Conservation (phyloP, 441 rosid species). For the Pelargonium citronellum region DNA sequence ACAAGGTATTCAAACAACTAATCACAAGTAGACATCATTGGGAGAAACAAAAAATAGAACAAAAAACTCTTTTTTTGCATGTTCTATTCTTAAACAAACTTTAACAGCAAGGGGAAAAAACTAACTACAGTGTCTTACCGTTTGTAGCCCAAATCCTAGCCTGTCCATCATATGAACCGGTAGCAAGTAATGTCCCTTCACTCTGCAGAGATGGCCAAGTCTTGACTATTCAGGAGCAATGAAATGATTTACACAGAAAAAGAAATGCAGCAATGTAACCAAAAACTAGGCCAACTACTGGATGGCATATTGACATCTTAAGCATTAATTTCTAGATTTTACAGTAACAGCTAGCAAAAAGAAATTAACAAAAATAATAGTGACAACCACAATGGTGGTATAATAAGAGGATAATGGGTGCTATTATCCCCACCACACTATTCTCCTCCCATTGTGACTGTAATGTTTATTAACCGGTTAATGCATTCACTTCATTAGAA, state of each 20-base stretch:
- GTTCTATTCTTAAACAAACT: not conserved
- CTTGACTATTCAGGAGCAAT: not conserved
- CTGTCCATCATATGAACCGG: constrained; percentile 98
- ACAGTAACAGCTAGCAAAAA: not conserved
- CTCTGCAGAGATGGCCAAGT: constrained; percentile 42
- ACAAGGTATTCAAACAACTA: constrained; percentile 1
- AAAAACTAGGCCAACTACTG: not conserved
- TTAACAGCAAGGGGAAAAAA: not conserved
- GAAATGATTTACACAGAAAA: not conserved
- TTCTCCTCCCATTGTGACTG: too few relatives aligned
- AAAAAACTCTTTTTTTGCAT: not conserved
- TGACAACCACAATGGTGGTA: too few relatives aligned
- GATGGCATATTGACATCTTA: not conserved
- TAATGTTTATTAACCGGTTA: not conserved
- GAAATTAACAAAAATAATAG: not conserved
- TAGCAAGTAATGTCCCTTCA: constrained; percentile 92
- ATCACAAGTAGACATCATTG: not conserved
- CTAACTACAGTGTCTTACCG: constrained; percentile 41
- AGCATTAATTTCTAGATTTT: not conserved
- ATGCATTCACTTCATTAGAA: not conserved
- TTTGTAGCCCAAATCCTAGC: constrained; percentile 87
- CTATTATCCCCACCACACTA: too few relatives aligned
- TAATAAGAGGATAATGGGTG: too few relatives aligned
- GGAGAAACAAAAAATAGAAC: not conserved
- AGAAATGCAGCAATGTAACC: not conserved